Percentiles rank a stretch among this genome's conserved stretches.
Conservation (phyloP, 257 asterid species). For the Solanum acaule region DNA sequence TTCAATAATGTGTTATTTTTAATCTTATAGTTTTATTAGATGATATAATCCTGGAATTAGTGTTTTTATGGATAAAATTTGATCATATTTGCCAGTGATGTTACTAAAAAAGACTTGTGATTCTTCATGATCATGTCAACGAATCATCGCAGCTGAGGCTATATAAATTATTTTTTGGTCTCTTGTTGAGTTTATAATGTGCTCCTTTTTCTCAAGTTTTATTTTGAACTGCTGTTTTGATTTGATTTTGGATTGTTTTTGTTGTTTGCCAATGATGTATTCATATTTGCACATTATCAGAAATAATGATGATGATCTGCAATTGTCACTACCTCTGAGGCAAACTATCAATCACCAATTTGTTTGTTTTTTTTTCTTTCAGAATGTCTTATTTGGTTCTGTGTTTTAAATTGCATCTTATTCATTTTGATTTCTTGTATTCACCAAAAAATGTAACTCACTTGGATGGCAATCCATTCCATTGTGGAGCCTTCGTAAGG, state of each 20-base stretch:
- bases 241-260: constrained; percentile 1
- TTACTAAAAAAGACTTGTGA: not conserved
- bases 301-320: constrained; percentile 20
- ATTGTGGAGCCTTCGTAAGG: too few species aligned
- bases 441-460: too few species aligned
- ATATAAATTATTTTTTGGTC: not conserved
- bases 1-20: too few species aligned
- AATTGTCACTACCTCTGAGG: constrained; percentile 60
- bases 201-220: not conserved
- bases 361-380: too few species aligned
- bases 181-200: not conserved
- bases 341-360: not conserved
- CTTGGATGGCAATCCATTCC: too few species aligned
- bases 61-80: not conserved
- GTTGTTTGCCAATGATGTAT: constrained; percentile 45
- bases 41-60: not conserved
- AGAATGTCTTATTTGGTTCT: too few species aligned
- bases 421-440: too few species aligned
- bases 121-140: constrained; percentile 1
- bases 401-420: not conserved
- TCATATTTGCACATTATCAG: constrained; percentile 22
- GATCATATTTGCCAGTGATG: not conserved
- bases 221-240: not conserved
- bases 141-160: constrained; percentile 35
- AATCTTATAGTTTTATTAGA: too few species aligned